Evolutionary conservation across 345 rosid genomes (phyloP).

Genomic region (Camelina hispida): DNA sequence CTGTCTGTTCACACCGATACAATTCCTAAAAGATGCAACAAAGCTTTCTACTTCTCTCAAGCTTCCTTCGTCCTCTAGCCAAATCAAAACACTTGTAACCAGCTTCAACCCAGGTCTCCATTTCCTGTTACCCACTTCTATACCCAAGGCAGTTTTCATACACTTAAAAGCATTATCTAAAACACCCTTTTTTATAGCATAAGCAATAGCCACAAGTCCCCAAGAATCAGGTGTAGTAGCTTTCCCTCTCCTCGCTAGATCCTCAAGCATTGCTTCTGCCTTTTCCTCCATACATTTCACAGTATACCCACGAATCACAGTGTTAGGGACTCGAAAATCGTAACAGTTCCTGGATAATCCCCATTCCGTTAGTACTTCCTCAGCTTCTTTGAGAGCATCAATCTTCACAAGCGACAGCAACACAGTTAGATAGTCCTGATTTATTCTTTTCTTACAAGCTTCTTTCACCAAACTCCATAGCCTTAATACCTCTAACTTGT

Average conservation of each 20-base stretch:
- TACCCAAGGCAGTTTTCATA: conserved; percentile 57
- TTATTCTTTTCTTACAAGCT: conserved; percentile 65
- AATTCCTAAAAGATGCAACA: conserved; percentile 50
- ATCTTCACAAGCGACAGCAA: conserved; percentile 74
- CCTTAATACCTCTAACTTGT: conserved; percentile 65
- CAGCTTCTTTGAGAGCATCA: conserved; percentile 69
- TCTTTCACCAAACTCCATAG: conserved; percentile 71
- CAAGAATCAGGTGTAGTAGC: conserved; percentile 62
- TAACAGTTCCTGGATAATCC: conserved; percentile 64
- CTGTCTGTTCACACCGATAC: conserved; percentile 48
- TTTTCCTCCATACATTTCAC: conserved; percentile 53
- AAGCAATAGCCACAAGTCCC: conserved; percentile 67
- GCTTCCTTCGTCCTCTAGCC: conserved; percentile 67
- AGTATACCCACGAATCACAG: conserved; percentile 52
- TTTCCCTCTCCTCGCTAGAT: conserved; percentile 56
- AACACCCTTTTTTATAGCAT: conserved; percentile 50
- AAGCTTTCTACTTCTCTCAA: conserved; percentile 58
- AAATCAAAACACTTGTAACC: conserved; percentile 55
- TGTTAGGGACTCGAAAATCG: conserved; percentile 63
- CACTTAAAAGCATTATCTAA: conserved; percentile 57
- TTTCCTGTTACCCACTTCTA: conserved; percentile 47
- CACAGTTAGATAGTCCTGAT: conserved; percentile 65
- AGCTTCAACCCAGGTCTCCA: conserved; percentile 65
- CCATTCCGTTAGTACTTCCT: conserved; percentile 70
- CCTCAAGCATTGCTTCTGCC: conserved; percentile 66